These are phyloP conservation scores for Blastocladiella britannica DNA, from an alignment of 192 early-diverging fungal species.

Conservation along the genomic window DNA sequence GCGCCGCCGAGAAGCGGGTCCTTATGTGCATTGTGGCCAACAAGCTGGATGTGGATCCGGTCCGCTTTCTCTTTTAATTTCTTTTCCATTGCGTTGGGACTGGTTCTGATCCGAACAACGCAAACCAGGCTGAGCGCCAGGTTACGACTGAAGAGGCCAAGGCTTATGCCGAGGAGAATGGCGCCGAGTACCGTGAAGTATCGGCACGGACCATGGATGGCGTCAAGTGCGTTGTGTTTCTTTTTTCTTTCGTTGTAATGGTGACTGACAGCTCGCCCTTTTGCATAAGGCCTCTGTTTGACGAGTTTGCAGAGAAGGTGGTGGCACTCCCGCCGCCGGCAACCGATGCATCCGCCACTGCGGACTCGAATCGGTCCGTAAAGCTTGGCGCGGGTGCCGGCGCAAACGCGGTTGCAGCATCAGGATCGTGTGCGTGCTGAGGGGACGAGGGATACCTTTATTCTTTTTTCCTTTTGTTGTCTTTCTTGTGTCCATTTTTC, in stretches of 20 bases:
- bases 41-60: constrained; percentile 75
- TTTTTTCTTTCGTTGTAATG: constrained; percentile 4
- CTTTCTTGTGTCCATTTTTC: neutral
- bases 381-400: constrained; percentile 5
- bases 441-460: too few species aligned
- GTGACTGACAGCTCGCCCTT: too few species aligned
- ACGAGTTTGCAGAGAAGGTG: constrained; percentile 6
- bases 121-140: neutral
- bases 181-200: constrained; percentile 2
- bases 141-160: neutral
- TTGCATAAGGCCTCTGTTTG: too few species aligned
- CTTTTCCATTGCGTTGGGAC: neutral
- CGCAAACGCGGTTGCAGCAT: neutral
- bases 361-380: constrained; percentile 3
- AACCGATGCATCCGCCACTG: too few species aligned
- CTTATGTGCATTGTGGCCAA: constrained; percentile 98
- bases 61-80: neutral
- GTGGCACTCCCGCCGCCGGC: constrained; percentile 7
- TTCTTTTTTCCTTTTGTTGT: neutral
- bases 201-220: constrained; percentile 8
- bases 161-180: neutral
- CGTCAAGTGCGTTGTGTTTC: constrained; percentile 7
- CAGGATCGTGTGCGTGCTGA: neutral
- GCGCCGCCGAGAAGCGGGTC: constrained; percentile 59
- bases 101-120: neutral